A percentile compares a stretch with the other conserved stretches of the same genome.
Evolutionary conservation across 2,329 filamentous ascomycete genomes (phyloP).

Genomic region (Rhynchosporium secalis): DNA sequence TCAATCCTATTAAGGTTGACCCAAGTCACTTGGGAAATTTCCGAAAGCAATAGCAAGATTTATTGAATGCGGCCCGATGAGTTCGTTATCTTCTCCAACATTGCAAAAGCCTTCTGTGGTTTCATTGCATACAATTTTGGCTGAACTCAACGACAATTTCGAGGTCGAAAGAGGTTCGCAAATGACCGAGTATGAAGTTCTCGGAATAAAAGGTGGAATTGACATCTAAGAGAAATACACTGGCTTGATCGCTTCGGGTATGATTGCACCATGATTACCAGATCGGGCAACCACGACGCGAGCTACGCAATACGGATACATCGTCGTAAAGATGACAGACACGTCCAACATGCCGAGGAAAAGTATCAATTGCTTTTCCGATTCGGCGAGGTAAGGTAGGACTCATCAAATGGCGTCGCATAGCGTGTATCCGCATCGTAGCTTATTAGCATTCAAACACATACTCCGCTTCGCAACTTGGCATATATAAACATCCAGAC

Average conservation of each 20-base stretch:
- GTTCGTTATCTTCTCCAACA: too few species aligned
- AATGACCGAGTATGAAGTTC: neutral
- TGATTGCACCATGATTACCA: neutral
- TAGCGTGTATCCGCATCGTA: neutral
- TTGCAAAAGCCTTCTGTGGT: too few species aligned
- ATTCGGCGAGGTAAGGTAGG: neutral
- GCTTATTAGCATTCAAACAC: neutral
- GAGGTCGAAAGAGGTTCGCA: too few species aligned
- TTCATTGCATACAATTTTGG: too few species aligned
- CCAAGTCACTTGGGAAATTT: too few species aligned
- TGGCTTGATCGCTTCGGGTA: neutral
- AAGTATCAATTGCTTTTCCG: neutral
- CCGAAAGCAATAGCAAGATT: too few species aligned
- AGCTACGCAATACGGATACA: neutral
- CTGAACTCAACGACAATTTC: too few species aligned
- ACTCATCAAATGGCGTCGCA: neutral
- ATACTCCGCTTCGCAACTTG: neutral
- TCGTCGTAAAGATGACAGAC: neutral
- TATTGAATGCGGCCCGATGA: too few species aligned
- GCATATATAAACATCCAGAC: neutral
- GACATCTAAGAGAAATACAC: too few species aligned
- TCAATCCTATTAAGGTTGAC: too few species aligned
- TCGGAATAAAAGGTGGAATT: neutral
- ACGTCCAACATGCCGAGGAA: neutral
- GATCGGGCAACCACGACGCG: conserved; percentile 11